phyloP scores from a whole-genome alignment of 2,329 filamentous ascomycete genomes.

The Calonectria naviculata region DNA sequence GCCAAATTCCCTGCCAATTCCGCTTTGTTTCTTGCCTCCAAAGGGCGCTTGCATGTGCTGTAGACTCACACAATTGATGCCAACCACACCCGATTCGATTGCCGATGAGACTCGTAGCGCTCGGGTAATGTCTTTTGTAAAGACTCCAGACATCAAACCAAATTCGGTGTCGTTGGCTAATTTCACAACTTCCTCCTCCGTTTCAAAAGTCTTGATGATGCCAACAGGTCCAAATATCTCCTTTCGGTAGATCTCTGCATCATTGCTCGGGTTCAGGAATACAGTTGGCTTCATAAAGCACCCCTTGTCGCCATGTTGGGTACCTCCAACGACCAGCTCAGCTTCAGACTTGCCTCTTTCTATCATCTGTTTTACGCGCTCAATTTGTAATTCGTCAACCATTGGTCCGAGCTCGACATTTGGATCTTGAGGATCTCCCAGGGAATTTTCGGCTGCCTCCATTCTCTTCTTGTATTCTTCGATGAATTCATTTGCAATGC shows the following conservation, averaged over 20 bases:
- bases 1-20: conserved; percentile 22
- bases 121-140: conserved; percentile 15
- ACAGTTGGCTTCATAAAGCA: conserved; percentile 22
- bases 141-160: conserved; percentile 23
- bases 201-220: conserved; percentile 26
- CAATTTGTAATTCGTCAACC: conserved; percentile 19
- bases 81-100: conserved; percentile 21
- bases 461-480: conserved; percentile 20
- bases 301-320: conserved; percentile 14
- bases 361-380: conserved; percentile 14
- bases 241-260: conserved; percentile 15
- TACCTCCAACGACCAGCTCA: conserved; percentile 20
- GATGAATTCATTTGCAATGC: conserved; percentile 17
- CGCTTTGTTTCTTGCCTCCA: conserved; percentile 24
- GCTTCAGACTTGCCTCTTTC: conserved; percentile 16
- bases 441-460: conserved; percentile 8
- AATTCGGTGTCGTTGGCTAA: conserved; percentile 25
- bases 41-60: conserved; percentile 20
- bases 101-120: conserved; percentile 21
- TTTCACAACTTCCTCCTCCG: conserved; percentile 18
- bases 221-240: conserved; percentile 24
- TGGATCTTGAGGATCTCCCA: conserved; percentile 24
- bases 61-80: conserved; percentile 23
- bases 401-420: conserved; percentile 10
- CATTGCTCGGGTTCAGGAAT: conserved; percentile 18